Evolutionary conservation across 1,284 basidiomycete species (phyloP).

Genomic region (Inonotus hispidus): DNA sequence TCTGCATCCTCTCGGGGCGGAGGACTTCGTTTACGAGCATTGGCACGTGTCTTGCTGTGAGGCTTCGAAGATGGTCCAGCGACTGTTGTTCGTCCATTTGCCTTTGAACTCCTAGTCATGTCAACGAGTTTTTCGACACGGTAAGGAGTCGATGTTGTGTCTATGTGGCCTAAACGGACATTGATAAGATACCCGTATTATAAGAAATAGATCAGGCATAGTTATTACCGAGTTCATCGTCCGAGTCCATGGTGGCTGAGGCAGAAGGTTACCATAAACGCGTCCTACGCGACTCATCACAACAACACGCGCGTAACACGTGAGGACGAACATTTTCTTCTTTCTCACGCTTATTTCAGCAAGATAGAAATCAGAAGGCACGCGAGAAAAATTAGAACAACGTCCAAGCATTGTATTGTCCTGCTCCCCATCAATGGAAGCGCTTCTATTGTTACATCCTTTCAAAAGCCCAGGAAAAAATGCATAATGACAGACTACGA

Average conservation of each 20-base stretch:
- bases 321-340: background rate
- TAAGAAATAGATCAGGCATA: background rate
- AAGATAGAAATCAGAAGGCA: background rate
- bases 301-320: conserved; percentile 7
- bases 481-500: background rate
- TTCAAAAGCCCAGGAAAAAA: conserved; percentile 5
- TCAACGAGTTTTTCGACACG: conserved; percentile 10
- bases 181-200: background rate
- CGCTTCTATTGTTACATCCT: conserved; percentile 10
- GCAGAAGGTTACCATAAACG: background rate
- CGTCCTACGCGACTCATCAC: background rate
- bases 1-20: conserved; percentile 24
- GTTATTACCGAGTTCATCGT: conserved; percentile 16
- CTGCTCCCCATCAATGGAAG: conserved; percentile 11
- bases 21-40: conserved; percentile 25
- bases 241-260: conserved; percentile 10
- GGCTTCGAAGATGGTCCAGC: conserved; percentile 22
- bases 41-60: conserved; percentile 9
- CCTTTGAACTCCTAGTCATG: conserved; percentile 1
- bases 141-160: conserved; percentile 10
- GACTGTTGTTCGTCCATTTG: conserved; percentile 12
- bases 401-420: conserved; percentile 13
- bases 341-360: background rate
- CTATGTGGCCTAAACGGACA: background rate
- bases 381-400: background rate